Evolutionary conservation across 805 yeast species (phyloP).

Genomic region (Ogataea dorogensis): DNA sequence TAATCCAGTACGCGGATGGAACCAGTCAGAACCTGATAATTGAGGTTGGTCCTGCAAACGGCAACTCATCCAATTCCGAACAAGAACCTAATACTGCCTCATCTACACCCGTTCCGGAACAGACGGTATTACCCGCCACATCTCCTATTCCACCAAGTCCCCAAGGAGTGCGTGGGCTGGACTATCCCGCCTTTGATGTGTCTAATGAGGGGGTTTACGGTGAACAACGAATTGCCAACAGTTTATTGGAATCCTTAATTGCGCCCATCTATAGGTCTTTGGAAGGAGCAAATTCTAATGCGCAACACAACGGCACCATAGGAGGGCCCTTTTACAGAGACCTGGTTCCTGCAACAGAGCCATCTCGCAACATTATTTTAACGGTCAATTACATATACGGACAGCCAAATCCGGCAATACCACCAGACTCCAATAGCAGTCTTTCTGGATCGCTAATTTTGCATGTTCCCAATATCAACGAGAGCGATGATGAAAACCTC

Average conservation of each 20-base stretch:
- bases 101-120: conserved; percentile 1
- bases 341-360: conserved; percentile 17
- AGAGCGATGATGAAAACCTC: conserved; percentile 57
- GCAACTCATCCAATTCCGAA: conserved; percentile 3
- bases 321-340: conserved; percentile 5
- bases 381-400: conserved; percentile 41
- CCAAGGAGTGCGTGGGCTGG: conserved; percentile 33
- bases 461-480: conserved; percentile 63
- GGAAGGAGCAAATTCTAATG: conserved; percentile 12
- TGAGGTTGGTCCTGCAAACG: conserved; percentile 31
- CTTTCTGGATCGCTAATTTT: conserved; percentile 56
- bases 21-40: conserved; percentile 29
- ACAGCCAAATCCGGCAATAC: conserved; percentile 21
- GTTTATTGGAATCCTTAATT: conserved; percentile 24
- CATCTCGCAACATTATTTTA: conserved; percentile 38
- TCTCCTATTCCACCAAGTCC: conserved; percentile 1
- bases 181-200: conserved; percentile 38
- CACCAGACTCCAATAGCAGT: conserved; percentile 31
- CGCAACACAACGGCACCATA: conserved; percentile 1
- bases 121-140: neutral
- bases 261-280: conserved; percentile 28
- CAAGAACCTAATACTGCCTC: conserved; percentile 3
- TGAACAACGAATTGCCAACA: conserved; percentile 22
- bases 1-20: conserved; percentile 32
- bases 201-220: conserved; percentile 33